Percentiles rank a stretch among this genome's conserved stretches.
Evolutionary conservation across 176 grass and related monocot genomes (phyloP).

Genomic region (Juncus inflexus): DNA sequence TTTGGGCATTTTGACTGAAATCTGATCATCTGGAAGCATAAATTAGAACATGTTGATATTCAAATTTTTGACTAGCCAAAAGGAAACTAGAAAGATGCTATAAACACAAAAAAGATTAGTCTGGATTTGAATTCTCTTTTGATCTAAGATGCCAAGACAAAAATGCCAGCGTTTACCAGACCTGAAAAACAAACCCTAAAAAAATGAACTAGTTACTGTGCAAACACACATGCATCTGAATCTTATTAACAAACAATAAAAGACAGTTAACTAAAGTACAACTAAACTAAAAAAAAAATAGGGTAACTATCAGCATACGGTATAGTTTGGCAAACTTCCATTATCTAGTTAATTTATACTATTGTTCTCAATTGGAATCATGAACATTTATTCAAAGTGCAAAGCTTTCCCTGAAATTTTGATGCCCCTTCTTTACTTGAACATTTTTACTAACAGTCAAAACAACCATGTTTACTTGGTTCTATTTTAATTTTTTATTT

Average conservation of each 20-base stretch:
- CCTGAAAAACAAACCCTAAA: not conserved
- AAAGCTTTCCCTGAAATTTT: slow-evolving; percentile 1
- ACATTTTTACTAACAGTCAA: too few species aligned
- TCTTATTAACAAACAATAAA: not conserved
- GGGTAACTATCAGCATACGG: not conserved
- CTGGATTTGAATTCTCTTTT: slow-evolving; percentile 20
- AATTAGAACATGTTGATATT: slow-evolving; percentile 7
- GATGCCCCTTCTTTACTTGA: too few species aligned
- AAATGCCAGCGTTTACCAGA: slow-evolving; percentile 25
- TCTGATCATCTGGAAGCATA: slow-evolving; percentile 15
- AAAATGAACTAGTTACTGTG: slow-evolving; percentile 6
- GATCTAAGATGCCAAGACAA: slow-evolving; percentile 25
- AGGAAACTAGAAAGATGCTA: slow-evolving; percentile 8
- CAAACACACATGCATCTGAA: slow-evolving; percentile 20
- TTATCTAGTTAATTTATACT: slow-evolving; percentile 1
- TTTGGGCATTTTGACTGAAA: not conserved
- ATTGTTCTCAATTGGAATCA: not conserved
- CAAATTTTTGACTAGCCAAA: not conserved
- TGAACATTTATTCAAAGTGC: not conserved
- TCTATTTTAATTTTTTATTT: too few species aligned
- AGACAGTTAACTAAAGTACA: not conserved
- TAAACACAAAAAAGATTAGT: slow-evolving; percentile 9
- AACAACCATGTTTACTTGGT: too few species aligned
- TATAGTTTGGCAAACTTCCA: slow-evolving; percentile 13
- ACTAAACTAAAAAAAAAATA: not conserved